Base-by-base conservation (phyloP, 1,284 basidiomycete genomes). In the Lentinula novae-zelandiae region DNA sequence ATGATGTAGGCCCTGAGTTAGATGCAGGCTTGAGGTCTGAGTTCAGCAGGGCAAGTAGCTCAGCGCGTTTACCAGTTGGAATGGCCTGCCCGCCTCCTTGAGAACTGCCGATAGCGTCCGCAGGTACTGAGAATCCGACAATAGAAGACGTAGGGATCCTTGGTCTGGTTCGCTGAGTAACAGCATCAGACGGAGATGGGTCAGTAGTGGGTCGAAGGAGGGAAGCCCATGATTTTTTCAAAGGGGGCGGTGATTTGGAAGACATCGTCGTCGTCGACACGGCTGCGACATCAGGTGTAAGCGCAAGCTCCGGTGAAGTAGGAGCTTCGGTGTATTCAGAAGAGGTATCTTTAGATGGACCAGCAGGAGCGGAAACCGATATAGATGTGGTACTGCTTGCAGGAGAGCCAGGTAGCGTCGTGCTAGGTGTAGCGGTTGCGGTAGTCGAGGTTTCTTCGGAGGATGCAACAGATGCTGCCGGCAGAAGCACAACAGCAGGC, bases 221-320 rank as follows among this genome's bases (percentile, higher is more conserved):
- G 1, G 89, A 89, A 0, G 92, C 90, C 89, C 89, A 95, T 3
- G 87, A 89, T 67, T 85, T 86, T 69, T 85, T 88, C 20, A 71
- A 69, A 15, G 75, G 69, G 10, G 77, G 68, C 27, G 75, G 66
- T 49, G 75, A 66, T 36, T 76, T 68, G 8, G 71, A 60, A 31
- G 71, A 62, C 10, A 70, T 58, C 8, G 71, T 40, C 53, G 57
- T 36, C 57, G 46, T 31, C 42, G 53, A 42, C 63, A 40, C 36
- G 31, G 54, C 57, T 63, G 46, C 33, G 42, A 50, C 58, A 44
- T 60, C 42, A 49, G 60, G 51, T 44, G 50, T 13, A 27, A 15
- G 22, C 10, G 20, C 31, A 27, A 39, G 13, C n/a, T 31, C 48
- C 61, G 58, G 39, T 6, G 62, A 64, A n/a, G 44, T 36, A 22